Conservation (phyloP, 805 yeast genomes). For the Candida andamanensis region DNA sequence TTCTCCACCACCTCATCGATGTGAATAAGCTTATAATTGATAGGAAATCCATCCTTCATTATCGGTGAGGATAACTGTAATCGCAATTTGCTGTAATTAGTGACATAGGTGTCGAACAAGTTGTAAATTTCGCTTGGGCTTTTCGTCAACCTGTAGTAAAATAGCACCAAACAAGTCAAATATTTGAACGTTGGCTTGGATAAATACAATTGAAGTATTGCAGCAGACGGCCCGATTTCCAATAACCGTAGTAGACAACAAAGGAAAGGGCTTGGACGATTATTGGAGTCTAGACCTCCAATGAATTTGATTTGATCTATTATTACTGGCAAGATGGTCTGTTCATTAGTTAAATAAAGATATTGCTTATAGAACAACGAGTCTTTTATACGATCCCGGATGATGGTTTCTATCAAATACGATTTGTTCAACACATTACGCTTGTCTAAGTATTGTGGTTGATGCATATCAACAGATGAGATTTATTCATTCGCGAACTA, state of each 20-base stretch:
- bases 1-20: constrained; percentile 75
- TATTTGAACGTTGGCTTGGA: constrained; percentile 67
- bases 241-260: constrained; percentile 72
- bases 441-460: constrained; percentile 20
- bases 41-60: constrained; percentile 17
- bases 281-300: constrained; percentile 54
- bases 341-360: constrained; percentile 37
- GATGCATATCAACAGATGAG: constrained; percentile 1
- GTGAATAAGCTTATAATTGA: constrained; percentile 35
- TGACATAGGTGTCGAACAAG: constrained; percentile 48
- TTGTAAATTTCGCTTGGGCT: constrained; percentile 36
- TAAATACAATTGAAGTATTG: constrained; percentile 50
- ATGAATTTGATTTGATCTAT: constrained; percentile 36
- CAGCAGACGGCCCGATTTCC: constrained; percentile 65
- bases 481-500: not conserved
- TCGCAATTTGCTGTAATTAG: constrained; percentile 69
- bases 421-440: constrained; percentile 25
- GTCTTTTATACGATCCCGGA: constrained; percentile 39
- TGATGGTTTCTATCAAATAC: constrained; percentile 35
- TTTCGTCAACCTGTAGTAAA: constrained; percentile 54
- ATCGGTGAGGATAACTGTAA: constrained; percentile 24
- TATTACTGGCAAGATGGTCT: constrained; percentile 31
- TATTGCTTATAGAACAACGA: constrained; percentile 40
- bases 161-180: constrained; percentile 59
- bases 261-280: constrained; percentile 67